These are phyloP conservation scores for Talaromyces sp. DNA, from an alignment of 2,329 filamentous ascomycete genomes.

Conservation along the genomic window DNA sequence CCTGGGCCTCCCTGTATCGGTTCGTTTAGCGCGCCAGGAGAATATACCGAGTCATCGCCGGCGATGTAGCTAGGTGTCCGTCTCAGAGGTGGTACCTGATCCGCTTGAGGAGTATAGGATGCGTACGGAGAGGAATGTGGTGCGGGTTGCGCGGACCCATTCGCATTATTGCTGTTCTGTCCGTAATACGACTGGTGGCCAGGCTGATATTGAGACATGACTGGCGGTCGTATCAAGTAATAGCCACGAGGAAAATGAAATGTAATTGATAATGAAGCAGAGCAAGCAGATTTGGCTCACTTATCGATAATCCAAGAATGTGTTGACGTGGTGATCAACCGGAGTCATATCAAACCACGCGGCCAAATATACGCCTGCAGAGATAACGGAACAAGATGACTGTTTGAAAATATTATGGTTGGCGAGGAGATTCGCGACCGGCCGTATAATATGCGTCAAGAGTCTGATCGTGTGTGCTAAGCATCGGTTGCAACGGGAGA, in stretches of 20 bases:
- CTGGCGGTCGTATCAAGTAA: neutral
- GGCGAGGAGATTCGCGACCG: neutral
- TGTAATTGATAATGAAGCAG: neutral
- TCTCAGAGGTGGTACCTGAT: constrained; percentile 39
- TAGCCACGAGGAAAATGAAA: neutral
- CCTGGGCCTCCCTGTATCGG: constrained; percentile 2
- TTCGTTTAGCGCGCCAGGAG: constrained; percentile 9
- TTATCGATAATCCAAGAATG: neutral
- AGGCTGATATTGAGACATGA: constrained; percentile 56
- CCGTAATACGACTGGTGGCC: constrained; percentile 48
- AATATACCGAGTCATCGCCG: constrained; percentile 61
- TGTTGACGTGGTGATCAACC: constrained; percentile 3
- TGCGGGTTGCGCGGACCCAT: constrained; percentile 27
- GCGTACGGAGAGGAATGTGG: constrained; percentile 37
- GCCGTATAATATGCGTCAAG: neutral
- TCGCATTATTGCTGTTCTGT: constrained; percentile 26
- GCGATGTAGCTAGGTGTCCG: constrained; percentile 71
- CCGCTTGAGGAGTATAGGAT: constrained; percentile 40
- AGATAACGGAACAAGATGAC: neutral
- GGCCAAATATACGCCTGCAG: neutral
- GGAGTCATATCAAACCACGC: constrained; percentile 4
- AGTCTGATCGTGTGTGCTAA: constrained; percentile 4
- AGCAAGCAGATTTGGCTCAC: neutral
- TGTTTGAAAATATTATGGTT: neutral
- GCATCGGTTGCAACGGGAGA: constrained; percentile 8